phyloP scores from a whole-genome alignment of 2,329 filamentous ascomycete species.

The Alternaria triticina region DNA sequence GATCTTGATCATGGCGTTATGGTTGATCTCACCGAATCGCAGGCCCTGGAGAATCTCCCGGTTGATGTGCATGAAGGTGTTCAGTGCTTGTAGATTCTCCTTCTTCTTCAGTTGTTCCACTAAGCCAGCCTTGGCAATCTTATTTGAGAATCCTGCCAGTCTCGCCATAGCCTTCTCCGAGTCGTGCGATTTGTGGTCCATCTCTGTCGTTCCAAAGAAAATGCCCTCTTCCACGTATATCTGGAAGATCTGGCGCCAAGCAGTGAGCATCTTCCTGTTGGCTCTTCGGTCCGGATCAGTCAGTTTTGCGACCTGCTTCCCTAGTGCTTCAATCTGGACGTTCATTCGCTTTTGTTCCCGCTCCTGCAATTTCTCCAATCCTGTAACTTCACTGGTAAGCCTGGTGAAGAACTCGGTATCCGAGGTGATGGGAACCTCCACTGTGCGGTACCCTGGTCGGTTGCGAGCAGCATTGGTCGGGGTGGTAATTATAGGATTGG shows the following conservation, averaged over 20 bases:
- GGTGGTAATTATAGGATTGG: background rate
- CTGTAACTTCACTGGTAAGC: conserved; percentile 72
- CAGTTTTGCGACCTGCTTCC: conserved; percentile 67
- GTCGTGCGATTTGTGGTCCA: conserved; percentile 70
- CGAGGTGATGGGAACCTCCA: conserved; percentile 79
- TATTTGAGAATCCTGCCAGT: conserved; percentile 73
- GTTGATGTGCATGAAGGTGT: conserved; percentile 76
- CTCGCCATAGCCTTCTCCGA: conserved; percentile 70
- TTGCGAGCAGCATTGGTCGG: conserved; percentile 2
- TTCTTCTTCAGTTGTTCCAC: conserved; percentile 67
- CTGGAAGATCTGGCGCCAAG: conserved; percentile 83
- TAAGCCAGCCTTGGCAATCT: conserved; percentile 67
- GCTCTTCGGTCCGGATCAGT: conserved; percentile 69
- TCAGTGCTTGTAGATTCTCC: conserved; percentile 69
- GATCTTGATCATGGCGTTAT: conserved; percentile 78
- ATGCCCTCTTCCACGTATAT: conserved; percentile 79
- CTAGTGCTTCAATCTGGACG: conserved; percentile 67
- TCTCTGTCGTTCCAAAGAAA: conserved; percentile 81
- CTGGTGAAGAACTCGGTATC: conserved; percentile 82
- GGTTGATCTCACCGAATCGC: conserved; percentile 85
- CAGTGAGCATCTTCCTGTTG: conserved; percentile 68
- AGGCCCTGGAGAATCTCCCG: conserved; percentile 77
- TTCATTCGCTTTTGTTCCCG: conserved; percentile 70
- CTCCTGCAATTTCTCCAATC: conserved; percentile 71
- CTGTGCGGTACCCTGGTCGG: conserved; percentile 47